These are phyloP conservation scores for Viola pubescens DNA, from an alignment of 441 rosid species.

Conservation along the genomic window DNA sequence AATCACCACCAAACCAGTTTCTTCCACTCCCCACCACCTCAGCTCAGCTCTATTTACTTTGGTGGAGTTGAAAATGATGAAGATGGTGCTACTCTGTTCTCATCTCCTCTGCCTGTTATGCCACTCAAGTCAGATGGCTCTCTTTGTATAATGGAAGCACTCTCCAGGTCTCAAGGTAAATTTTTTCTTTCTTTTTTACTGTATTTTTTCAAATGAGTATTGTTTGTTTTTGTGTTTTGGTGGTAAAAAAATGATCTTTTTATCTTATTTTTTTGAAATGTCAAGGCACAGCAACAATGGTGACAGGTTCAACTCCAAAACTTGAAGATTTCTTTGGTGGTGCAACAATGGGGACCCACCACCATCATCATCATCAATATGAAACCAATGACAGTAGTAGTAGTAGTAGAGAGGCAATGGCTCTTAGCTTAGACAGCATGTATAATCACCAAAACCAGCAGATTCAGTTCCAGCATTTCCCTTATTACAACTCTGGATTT, in stretches of 20 bases:
- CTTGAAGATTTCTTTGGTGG: constrained; percentile 89
- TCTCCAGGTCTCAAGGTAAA: constrained; percentile 47
- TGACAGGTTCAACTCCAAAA: constrained; percentile 57
- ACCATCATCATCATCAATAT: constrained; percentile 50
- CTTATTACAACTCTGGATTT: constrained; percentile 21
- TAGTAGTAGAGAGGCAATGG: constrained; percentile 52
- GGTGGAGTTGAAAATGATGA: constrained; percentile 39
- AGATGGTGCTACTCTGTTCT: constrained; percentile 38
- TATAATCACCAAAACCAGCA: constrained; percentile 36
- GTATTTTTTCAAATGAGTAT: constrained; percentile 3
- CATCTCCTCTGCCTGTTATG: constrained; percentile 55
- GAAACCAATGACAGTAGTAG: constrained; percentile 24
- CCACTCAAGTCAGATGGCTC: constrained; percentile 97
- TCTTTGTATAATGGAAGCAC: constrained; percentile 90
- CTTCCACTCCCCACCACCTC: constrained; percentile 30
- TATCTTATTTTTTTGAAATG: constrained; percentile 21
- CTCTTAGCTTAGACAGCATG: constrained; percentile 76
- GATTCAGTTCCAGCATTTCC: constrained; percentile 31
- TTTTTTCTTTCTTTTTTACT: neutral
- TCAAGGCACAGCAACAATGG: constrained; percentile 18
- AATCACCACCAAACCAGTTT: constrained; percentile 25
- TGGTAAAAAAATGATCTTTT: constrained; percentile 5
- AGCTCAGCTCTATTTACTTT: constrained; percentile 40
- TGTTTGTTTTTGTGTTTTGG: constrained; percentile 7
- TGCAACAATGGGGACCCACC: constrained; percentile 63